Percentiles rank a stretch among this genome's conserved stretches.
phyloP scores from a whole-genome alignment of 1,284 basidiomycete species.

The Pseudomicrostroma phylloplanum region DNA sequence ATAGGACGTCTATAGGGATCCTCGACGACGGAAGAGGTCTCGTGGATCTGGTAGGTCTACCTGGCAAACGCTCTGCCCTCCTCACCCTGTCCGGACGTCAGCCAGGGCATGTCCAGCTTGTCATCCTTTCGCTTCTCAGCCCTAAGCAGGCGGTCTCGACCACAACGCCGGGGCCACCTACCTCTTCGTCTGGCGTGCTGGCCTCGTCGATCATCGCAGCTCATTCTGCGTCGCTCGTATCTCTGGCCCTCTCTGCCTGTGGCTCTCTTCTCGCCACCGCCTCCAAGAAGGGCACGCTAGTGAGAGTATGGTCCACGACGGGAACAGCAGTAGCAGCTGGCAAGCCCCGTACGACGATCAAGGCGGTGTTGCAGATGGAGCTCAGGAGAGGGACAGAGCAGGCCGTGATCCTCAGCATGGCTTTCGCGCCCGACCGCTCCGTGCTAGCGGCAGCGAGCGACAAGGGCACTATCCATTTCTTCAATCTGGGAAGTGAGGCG shows the following conservation, averaged over 20 bases:
- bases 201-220: constrained; percentile 39
- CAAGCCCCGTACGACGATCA: neutral
- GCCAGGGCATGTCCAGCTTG: constrained; percentile 38
- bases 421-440: constrained; percentile 29
- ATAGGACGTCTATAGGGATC: neutral
- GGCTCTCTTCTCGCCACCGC: constrained; percentile 30
- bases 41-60: neutral
- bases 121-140: constrained; percentile 16
- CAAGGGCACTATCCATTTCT: constrained; percentile 43
- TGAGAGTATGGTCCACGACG: constrained; percentile 31
- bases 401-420: constrained; percentile 35
- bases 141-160: neutral
- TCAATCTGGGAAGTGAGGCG: constrained; percentile 14
- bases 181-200: neutral
- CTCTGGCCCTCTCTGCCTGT: constrained; percentile 26
- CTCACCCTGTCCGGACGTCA: constrained; percentile 37
- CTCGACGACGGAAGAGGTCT: neutral
- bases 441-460: constrained; percentile 37
- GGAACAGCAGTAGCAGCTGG: neutral
- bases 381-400: constrained; percentile 36
- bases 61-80: constrained; percentile 15
- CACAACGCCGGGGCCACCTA: neutral
- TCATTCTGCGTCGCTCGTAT: constrained; percentile 28
- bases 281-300: constrained; percentile 34
- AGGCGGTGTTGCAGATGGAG: constrained; percentile 25